Evolutionary conservation across 208 protist genomes (phyloP).

Genomic region (Crithidia sp.): DNA sequence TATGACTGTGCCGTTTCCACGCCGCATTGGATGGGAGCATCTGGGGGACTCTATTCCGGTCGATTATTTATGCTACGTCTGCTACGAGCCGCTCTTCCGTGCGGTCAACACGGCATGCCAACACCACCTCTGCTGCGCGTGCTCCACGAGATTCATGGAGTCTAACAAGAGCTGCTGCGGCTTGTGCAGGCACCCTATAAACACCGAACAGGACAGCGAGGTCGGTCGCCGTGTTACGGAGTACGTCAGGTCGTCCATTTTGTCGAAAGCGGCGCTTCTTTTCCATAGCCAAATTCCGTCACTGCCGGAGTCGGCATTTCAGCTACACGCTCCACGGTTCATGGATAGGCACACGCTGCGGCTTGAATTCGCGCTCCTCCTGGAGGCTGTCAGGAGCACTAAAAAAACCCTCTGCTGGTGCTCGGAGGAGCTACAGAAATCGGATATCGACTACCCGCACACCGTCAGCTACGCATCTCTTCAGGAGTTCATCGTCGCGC

Average conservation of each 20-base stretch:
- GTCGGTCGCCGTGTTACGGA: neutral
- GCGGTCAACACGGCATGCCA: neutral
- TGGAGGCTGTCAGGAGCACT: neutral
- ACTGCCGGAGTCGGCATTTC: neutral
- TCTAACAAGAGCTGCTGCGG: neutral
- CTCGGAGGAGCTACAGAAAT: neutral
- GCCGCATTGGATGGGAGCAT: too few relatives aligned
- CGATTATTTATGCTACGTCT: neutral
- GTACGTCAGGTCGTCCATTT: neutral
- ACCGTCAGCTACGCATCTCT: neutral
- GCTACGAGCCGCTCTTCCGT: neutral
- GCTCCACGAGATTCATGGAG: neutral
- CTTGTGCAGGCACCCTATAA: neutral
- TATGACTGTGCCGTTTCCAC: too few relatives aligned
- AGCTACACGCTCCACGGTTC: neutral
- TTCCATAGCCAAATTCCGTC: neutral
- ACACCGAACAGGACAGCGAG: neutral
- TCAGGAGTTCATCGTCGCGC: neutral
- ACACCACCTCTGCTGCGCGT: neutral
- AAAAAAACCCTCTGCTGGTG: neutral
- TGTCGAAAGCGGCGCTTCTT: neutral
- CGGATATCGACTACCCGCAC: neutral
- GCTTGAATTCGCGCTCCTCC: neutral
- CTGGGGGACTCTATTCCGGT: neutral
- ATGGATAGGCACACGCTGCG: neutral